These are phyloP conservation scores for Primulina tabacum DNA, from an alignment of 257 asterid species.

Conservation along the genomic window DNA sequence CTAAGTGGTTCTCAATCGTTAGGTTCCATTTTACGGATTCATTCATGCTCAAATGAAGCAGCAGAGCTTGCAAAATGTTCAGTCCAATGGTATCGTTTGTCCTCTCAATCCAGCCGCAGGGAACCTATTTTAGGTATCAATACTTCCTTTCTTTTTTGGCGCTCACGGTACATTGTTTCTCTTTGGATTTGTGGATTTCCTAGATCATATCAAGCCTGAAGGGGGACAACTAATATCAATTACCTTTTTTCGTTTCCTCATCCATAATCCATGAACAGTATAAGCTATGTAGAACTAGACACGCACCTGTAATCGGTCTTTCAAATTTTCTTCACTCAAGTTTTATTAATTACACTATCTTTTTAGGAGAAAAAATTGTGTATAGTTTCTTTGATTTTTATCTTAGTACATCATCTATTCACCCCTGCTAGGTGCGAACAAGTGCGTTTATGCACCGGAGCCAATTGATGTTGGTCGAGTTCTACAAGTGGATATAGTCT, in stretches of 20 bases:
- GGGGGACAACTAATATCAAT: not conserved
- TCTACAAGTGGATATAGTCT: constrained; percentile 66
- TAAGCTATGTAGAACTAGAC: not conserved
- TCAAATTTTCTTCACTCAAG: not conserved
- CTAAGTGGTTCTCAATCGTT: constrained; percentile 58
- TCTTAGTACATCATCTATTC: constrained; percentile 10
- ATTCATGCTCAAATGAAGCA: constrained; percentile 65
- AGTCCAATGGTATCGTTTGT: constrained; percentile 86
- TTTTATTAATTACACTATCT: not conserved
- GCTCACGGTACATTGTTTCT: not conserved
- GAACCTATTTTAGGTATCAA: constrained; percentile 77
- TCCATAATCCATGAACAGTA: not conserved
- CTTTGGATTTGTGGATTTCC: not conserved
- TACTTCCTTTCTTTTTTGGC: constrained; percentile 8
- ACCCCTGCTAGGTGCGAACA: constrained; percentile 64
- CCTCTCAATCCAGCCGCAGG: constrained; percentile 89
- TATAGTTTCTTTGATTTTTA: constrained; percentile 7
- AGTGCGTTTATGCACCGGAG: constrained; percentile 86
- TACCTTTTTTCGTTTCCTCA: not conserved
- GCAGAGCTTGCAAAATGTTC: constrained; percentile 73
- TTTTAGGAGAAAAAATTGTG: not conserved
- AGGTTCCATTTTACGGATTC: constrained; percentile 80
- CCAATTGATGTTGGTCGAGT: constrained; percentile 84
- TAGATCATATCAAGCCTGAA: not conserved
- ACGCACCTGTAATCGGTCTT: too few species aligned